Evolutionary conservation across 805 yeast species (phyloP).

Genomic region (Clavispora phyllophila): DNA sequence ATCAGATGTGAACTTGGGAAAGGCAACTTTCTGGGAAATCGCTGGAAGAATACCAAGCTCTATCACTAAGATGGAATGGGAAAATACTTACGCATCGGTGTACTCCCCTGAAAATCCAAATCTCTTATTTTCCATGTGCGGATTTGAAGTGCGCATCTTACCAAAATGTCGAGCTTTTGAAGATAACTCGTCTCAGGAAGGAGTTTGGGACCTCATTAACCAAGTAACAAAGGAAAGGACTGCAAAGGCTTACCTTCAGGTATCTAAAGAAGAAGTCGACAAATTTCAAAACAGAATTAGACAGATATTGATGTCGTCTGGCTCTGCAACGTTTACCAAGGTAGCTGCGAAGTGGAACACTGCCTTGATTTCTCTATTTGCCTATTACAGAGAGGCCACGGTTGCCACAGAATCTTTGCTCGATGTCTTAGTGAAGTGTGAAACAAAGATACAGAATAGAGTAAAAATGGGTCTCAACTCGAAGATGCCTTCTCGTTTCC

Average conservation of each 20-base stretch:
- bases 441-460: conserved; percentile 87
- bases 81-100: conserved; percentile 75
- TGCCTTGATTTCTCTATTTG: conserved; percentile 75
- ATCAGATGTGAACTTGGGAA: conserved; percentile 85
- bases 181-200: conserved; percentile 58
- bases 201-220: conserved; percentile 85
- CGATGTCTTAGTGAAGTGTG: conserved; percentile 82
- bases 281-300: conserved; percentile 79
- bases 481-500: conserved; percentile 97
- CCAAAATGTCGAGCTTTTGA: conserved; percentile 65
- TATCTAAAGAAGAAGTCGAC: conserved; percentile 73
- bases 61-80: conserved; percentile 72
- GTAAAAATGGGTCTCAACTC: conserved; percentile 94
- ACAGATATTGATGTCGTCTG: conserved; percentile 90
- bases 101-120: conserved; percentile 90
- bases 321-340: conserved; percentile 91
- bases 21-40: conserved; percentile 91
- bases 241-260: conserved; percentile 82
- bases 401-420: conserved; percentile 73
- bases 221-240: conserved; percentile 74
- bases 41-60: conserved; percentile 74
- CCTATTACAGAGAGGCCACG: conserved; percentile 91
- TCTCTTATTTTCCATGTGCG: conserved; percentile 83
- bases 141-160: conserved; percentile 85
- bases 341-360: conserved; percentile 96